Evolutionary conservation across 352 stramenopile genomes (phyloP).

Genomic region (Phytophthora sansomeana): DNA sequence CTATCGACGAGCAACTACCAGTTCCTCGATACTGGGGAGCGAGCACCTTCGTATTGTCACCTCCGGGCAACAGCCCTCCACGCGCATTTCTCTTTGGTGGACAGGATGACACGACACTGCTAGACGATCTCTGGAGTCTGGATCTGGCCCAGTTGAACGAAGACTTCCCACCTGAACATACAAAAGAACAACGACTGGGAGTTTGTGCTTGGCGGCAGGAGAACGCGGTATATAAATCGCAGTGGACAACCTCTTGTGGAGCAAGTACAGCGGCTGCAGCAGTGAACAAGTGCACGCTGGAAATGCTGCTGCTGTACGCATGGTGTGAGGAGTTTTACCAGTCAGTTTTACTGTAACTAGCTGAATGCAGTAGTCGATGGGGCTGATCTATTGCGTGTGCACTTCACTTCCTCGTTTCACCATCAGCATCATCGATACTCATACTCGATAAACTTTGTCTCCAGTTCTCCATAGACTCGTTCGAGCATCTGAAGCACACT

Average conservation of each 20-base stretch:
- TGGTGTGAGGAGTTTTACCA: slow-evolving; percentile 70
- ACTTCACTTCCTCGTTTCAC: slow-evolving; percentile 15
- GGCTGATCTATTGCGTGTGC: slow-evolving; percentile 13
- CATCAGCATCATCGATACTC: slow-evolving; percentile 33
- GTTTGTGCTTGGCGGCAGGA: slow-evolving; percentile 59
- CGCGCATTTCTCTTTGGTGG: slow-evolving; percentile 68
- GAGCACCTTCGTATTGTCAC: slow-evolving; percentile 42
- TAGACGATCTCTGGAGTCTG: slow-evolving; percentile 72
- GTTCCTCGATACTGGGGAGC: slow-evolving; percentile 56
- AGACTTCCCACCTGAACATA: slow-evolving; percentile 19
- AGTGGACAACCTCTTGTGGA: slow-evolving; percentile 58
- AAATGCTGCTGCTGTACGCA: slow-evolving; percentile 56
- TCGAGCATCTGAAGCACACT: slow-evolving; percentile 60
- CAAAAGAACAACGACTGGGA: slow-evolving; percentile 31
- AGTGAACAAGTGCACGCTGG: slow-evolving; percentile 44
- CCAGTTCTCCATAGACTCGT: slow-evolving; percentile 39
- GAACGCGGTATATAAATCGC: slow-evolving; percentile 40
- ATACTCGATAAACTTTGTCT: slow-evolving; percentile 63
- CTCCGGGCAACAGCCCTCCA: slow-evolving; percentile 13
- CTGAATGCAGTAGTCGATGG: background rate
- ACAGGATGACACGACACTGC: slow-evolving; percentile 68
- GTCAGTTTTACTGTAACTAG: slow-evolving; percentile 47
- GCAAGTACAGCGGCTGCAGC: slow-evolving; percentile 23
- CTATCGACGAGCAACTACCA: slow-evolving; percentile 26
- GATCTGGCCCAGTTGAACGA: slow-evolving; percentile 49